Evolutionary conservation across 1,284 basidiomycete species (phyloP).

Genomic region (Gymnopus androsaceus): DNA sequence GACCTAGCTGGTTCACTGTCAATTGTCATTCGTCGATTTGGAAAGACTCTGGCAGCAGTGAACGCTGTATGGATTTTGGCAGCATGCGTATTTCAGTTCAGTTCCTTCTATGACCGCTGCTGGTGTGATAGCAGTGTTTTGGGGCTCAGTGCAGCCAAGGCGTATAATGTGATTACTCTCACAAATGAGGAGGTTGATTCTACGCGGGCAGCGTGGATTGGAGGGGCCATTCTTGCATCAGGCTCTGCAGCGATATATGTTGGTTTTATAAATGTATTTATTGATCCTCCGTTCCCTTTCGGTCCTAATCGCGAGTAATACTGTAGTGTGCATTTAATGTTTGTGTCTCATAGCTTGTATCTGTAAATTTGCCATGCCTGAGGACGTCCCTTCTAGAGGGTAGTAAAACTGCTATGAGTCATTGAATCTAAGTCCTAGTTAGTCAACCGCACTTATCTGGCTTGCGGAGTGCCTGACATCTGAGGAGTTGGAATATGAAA

Average conservation of each 20-base stretch:
- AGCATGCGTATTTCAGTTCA: slow-evolving; percentile 37
- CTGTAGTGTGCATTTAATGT: no score
- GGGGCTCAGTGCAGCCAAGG: slow-evolving; percentile 22
- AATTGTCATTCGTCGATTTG: slow-evolving; percentile 31
- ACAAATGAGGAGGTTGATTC: slow-evolving; percentile 5
- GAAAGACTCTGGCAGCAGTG: slow-evolving; percentile 30
- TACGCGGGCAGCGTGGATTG: slow-evolving; percentile 24
- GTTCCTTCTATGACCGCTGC: slow-evolving; percentile 35
- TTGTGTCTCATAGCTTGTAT: no score
- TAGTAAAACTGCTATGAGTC: no score
- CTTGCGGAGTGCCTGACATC: no score
- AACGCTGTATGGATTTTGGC: slow-evolving; percentile 36
- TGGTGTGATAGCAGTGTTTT: slow-evolving; percentile 40
- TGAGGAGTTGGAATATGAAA: no score
- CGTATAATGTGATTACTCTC: slow-evolving; percentile 29
- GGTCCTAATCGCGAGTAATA: background rate
- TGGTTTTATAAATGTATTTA: slow-evolving; percentile 21
- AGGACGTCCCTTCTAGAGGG: no score
- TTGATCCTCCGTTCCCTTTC: slow-evolving; percentile 20
- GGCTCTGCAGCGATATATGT: slow-evolving; percentile 20
- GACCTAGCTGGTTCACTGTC: slow-evolving; percentile 20
- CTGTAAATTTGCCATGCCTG: no score
- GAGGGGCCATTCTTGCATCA: slow-evolving; percentile 21
- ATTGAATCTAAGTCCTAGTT: no score
- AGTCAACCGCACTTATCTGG: no score